Conservation (phyloP, 2,329 filamentous ascomycete species). For the Arthrocladium fulminans region DNA sequence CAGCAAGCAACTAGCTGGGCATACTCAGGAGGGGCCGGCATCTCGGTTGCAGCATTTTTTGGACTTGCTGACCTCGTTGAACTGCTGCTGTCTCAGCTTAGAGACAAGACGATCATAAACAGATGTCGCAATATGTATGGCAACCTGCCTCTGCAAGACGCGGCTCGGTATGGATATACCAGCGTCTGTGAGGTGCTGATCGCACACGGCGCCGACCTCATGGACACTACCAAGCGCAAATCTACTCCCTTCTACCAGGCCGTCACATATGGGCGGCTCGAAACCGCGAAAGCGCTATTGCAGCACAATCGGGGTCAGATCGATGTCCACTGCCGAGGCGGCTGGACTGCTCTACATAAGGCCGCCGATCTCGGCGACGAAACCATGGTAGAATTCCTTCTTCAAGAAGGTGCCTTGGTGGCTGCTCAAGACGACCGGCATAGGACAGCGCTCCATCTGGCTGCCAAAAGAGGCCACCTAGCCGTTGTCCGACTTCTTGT, state of each 20-base stretch:
- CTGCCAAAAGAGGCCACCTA: slow-evolving; percentile 16
- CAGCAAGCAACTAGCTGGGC: slow-evolving; percentile 12
- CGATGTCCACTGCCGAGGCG: slow-evolving; percentile 12
- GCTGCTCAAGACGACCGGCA: slow-evolving; percentile 15
- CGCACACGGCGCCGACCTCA: slow-evolving; percentile 14
- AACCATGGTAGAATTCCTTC: slow-evolving; percentile 23
- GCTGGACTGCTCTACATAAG: slow-evolving; percentile 24
- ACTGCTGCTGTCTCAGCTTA: slow-evolving; percentile 14
- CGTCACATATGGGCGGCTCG: slow-evolving; percentile 14
- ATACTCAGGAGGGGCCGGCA: slow-evolving; percentile 16
- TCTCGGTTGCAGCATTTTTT: slow-evolving; percentile 17
- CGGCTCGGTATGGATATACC: slow-evolving; percentile 16
- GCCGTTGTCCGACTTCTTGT: slow-evolving; percentile 15
- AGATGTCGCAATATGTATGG: slow-evolving; percentile 24
- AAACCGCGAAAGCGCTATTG: slow-evolving; percentile 16
- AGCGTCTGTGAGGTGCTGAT: slow-evolving; percentile 17
- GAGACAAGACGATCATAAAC: slow-evolving; percentile 9
- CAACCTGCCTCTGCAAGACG: slow-evolving; percentile 20
- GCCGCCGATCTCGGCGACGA: slow-evolving; percentile 22
- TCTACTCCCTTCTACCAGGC: slow-evolving; percentile 20
- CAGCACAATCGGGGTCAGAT: slow-evolving; percentile 16
- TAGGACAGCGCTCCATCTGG: slow-evolving; percentile 18
- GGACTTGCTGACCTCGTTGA: slow-evolving; percentile 17
- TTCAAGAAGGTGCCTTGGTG: slow-evolving; percentile 23
- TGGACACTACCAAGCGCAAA: slow-evolving; percentile 15